phyloP scores from a whole-genome alignment of 2,329 filamentous ascomycete species.

The Aspergillus aculeatus region DNA sequence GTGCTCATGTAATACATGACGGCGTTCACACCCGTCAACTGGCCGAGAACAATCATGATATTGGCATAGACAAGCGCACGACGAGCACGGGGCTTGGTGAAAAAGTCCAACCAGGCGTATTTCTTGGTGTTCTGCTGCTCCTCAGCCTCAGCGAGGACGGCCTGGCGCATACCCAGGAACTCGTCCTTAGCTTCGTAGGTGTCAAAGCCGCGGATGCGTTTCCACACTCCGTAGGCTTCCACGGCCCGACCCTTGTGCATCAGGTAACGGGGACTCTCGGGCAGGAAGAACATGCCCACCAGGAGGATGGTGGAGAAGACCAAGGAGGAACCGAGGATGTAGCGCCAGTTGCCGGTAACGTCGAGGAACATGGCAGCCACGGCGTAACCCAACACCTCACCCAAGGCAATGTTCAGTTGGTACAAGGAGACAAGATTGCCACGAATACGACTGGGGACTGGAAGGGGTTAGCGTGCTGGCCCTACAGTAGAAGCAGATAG shows the following conservation, averaged over 20 bases:
- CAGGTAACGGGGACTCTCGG: constrained; percentile 66
- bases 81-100: constrained; percentile 67
- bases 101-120: constrained; percentile 71
- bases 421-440: constrained; percentile 73
- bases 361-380: constrained; percentile 70
- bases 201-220: constrained; percentile 64
- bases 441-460: constrained; percentile 63
- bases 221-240: constrained; percentile 68
- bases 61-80: constrained; percentile 67
- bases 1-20: constrained; percentile 72
- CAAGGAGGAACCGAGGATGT: constrained; percentile 70
- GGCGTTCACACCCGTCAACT: constrained; percentile 69
- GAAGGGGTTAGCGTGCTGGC: neutral
- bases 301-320: constrained; percentile 66
- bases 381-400: constrained; percentile 71
- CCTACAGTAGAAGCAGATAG: neutral
- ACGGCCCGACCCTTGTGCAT: constrained; percentile 65
- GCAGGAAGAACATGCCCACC: constrained; percentile 68
- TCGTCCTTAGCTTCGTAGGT: constrained; percentile 62
- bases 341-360: constrained; percentile 70
- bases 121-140: constrained; percentile 54
- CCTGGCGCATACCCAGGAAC: constrained; percentile 70
- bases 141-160: constrained; percentile 58
- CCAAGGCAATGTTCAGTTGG: constrained; percentile 73
- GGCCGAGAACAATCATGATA: constrained; percentile 68